Evolutionary conservation across 2,329 filamentous ascomycete genomes (phyloP), one percentile per base, ranked within the genome.

Genomic region (Botrytis pseudocinerea): DNA sequence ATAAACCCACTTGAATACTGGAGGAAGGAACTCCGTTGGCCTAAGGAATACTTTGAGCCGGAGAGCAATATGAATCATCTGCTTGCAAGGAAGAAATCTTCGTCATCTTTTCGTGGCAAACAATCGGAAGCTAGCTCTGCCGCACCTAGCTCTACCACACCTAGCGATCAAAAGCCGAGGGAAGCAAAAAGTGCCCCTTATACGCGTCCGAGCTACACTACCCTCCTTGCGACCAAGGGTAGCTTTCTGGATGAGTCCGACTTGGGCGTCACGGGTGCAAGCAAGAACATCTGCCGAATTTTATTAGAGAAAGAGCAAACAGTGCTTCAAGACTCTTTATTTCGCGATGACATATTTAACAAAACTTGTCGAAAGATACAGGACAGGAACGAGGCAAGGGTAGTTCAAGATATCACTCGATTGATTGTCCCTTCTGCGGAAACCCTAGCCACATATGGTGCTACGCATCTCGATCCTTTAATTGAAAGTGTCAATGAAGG

Each of bases 401-500:
- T 68, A 22, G 10, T 68, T 46, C 48, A 35, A 46, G 68, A 70
- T 48, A 73, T 73, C 9, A 12, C 60, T 5, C 59, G 14, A 65
- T 18, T 71, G 28, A 64, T 73, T 8, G 35, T 51, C 12, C 71
- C 71, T 42, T 69, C 72, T 14, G 66, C 72, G 0, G 10, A 73
- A 40, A n/a, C 38, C 4, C 20, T 73, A n/a, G 57, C 44, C 2
- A 70, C 28, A 64, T 12, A 3, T 42, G 18, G 54, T 20, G 35
- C 66, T 18, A 66, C 10, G 7, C 62, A 81, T 69, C 79, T 85
- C 5, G 48, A 80, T 0, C 44, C 46, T 71, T 73, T 85, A 4
- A 76, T 78, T 28, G 82, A 86, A 75, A 83, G 81, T 73, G 78
- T 83, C 40, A 84, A 85, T 74, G 79, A 85, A 78, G 79, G 78